Conservation (phyloP, 2,329 filamentous ascomycete genomes). For the Colletotrichum truncatum region DNA sequence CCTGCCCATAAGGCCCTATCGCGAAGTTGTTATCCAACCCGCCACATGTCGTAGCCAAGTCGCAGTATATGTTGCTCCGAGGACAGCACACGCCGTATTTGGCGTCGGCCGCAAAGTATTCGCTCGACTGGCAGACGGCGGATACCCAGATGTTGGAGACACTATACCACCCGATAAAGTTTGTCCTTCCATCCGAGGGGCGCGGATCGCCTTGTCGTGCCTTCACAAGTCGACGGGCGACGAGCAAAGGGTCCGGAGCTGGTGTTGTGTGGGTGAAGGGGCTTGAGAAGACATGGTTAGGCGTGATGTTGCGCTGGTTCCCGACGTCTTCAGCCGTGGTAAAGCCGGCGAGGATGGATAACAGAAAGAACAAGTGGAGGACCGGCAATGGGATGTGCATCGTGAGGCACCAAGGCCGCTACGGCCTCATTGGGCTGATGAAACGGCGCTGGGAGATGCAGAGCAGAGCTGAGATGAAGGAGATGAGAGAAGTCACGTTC, state of each 20-base stretch:
- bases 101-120: conserved; percentile 20
- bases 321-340: no score
- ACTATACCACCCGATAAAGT: conserved; percentile 19
- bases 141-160: conserved; percentile 4
- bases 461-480: neutral
- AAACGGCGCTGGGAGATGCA: neutral
- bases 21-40: conserved; percentile 6
- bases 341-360: neutral
- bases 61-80: neutral
- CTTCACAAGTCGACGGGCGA: neutral
- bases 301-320: neutral
- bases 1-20: conserved; percentile 2
- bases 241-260: neutral
- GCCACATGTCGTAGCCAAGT: conserved; percentile 17
- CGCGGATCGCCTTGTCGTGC: neutral
- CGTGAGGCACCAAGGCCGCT: neutral
- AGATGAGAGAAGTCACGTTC: neutral
- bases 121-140: neutral
- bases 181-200: neutral
- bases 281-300: neutral
- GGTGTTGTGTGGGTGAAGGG: neutral
- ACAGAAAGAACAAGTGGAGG: no score
- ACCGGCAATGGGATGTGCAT: conserved; percentile 9
- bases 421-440: conserved; percentile 1
- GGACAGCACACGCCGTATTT: conserved; percentile 15